Conservation (phyloP, 257 asterid genomes). For the Haberlea rhodopensis region DNA sequence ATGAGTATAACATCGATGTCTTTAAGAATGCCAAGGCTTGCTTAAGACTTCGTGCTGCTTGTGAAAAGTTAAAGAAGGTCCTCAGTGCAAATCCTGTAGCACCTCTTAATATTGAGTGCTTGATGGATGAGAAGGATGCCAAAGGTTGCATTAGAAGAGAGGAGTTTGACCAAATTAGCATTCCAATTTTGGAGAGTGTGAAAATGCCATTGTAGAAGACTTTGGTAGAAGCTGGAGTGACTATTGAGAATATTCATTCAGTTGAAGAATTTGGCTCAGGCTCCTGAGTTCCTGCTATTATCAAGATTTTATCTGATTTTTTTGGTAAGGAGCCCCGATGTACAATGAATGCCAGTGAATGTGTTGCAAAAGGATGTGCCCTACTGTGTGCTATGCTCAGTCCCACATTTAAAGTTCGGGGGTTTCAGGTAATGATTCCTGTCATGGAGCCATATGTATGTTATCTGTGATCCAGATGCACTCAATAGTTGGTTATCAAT, state of each 20-base stretch:
- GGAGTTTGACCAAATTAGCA: conserved; percentile 77
- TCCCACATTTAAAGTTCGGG: conserved; percentile 86
- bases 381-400: conserved; percentile 85
- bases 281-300: conserved; percentile 83
- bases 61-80: conserved; percentile 86
- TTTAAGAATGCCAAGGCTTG: conserved; percentile 83
- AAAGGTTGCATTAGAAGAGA: conserved; percentile 85
- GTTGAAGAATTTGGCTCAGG: conserved; percentile 95
- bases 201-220: conserved; percentile 89
- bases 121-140: conserved; percentile 96
- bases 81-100: conserved; percentile 92
- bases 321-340: conserved; percentile 90
- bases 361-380: conserved; percentile 92
- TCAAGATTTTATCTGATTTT: conserved; percentile 79
- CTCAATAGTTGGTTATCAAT: no score
- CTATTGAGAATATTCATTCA: conserved; percentile 55
- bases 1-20: conserved; percentile 85
- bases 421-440: conserved; percentile 60
- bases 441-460: not conserved
- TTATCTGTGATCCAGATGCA: not conserved
- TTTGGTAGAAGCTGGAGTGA: conserved; percentile 69
- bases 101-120: conserved; percentile 85
- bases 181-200: conserved; percentile 83
- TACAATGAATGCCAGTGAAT: conserved; percentile 96
- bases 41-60: conserved; percentile 85